Base-by-base conservation (phyloP, 768 basidiomycete species). In the Mycena vitilis region DNA sequence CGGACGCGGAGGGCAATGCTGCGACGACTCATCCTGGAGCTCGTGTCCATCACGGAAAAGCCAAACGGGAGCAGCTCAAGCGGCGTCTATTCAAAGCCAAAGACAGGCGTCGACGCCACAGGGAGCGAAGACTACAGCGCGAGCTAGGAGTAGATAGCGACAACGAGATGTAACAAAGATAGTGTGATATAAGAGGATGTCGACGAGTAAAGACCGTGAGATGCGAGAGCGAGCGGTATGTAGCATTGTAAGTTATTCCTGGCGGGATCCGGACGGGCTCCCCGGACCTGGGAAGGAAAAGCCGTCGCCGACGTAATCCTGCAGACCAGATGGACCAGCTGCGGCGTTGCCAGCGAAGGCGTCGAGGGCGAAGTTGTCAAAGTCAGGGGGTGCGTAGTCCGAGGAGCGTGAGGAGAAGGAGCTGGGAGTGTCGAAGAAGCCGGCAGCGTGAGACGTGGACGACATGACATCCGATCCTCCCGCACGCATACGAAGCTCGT, bases 61-160 rank as follows among this genome's bases (percentile, higher is more conserved):
- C 44, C 4, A 45, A 45, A 20, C 44, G 44, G 20, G 44, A 45
- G 20, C 44, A 45, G 44, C 44, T 45, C 2, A 45, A 45, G 20
- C 44, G 44, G 4, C 44, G 7, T 20, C 7, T 45, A 20, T 45
- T 45, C 44, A 45, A 8, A 20, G 44, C 44, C 15, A 45, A 45
- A 8, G 44, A 4, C 15, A 45, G 44, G 7, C 44, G 44, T 2
- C 12, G 44, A 59, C 48, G 70, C 73, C 38, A 72, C 78, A 42
- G 55, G 30, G 7, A 61, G 47, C 74, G 38, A 77, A 78, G 60
- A 36, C 65, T 23, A 22, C 53, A 15, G 48, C 73, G 7, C 75
- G 76, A 5, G 72, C n/a, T n/a, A n/a, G n/a, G n/a, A n/a, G n/a
- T n/a, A n/a, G n/a, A n/a, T n/a, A n/a, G n/a, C n/a, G n/a, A n/a